Base-by-base conservation (phyloP, 495 filamentous ascomycete genomes). In the Hypoxylon crocopeplum region DNA sequence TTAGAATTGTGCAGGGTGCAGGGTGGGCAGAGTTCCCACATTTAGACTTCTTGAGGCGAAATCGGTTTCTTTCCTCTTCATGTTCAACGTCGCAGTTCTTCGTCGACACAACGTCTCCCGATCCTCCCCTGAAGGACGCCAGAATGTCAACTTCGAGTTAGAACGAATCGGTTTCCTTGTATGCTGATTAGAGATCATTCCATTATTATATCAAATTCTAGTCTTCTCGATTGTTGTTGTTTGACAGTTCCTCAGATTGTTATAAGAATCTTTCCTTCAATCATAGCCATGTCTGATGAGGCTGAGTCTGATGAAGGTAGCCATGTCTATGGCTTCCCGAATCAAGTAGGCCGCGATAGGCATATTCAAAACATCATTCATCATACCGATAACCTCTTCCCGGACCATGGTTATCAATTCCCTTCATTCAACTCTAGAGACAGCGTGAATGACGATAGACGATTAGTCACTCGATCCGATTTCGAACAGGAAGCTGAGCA, bases 311-410 rank as follows among this genome's bases (percentile, higher is more conserved):
- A 25, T 10, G 46, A 44, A 21, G 52, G 38, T 10, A 12, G 30
- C 41, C 55, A 39, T 49, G 47, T 47, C n/a, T 48, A 66, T 36
- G 48, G 48, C 8, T 61, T 53, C 30, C 36, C 45, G 27, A 54
- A 36, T 19, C 41, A 38, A 29, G 21, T 17, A 15, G 56, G 54
- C 3, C 58, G 37, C 29, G 65, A 68, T 48, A 55, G 51, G 42
- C 56, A 66, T 52, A 66, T 61, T 10, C 68, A 66, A 39, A 64
- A 56, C 22, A 68, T 68, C 30, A 68, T 70, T 38, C 55, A 66
- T 13, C 58, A 70, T 59, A 64, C 65, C 15, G 64, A 39, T 33
- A 59, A 47, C 32, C 52, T 66, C 0, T 59, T 70, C 20, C 52
- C 61, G 1, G 59, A 58, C 3, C 29, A 22, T 20, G 17, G 16